phyloP scores from a whole-genome alignment of 768 basidiomycete genomes.

The Calocybe gangraenosa region DNA sequence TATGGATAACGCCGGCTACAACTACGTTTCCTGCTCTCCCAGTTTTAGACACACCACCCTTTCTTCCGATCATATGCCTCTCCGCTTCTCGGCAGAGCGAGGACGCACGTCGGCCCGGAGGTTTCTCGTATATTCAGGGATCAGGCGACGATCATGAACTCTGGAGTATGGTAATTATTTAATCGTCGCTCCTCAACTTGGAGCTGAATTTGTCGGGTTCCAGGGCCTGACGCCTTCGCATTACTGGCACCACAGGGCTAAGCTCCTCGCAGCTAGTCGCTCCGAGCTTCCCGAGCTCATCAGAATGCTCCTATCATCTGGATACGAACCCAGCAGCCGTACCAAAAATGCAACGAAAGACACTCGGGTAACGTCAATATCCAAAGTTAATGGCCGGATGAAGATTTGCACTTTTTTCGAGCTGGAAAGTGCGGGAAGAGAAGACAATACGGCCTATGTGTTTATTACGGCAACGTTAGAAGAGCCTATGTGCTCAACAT shows the following conservation, averaged over 20 bases:
- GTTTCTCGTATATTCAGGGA: slow-evolving; percentile 88
- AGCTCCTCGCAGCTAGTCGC: slow-evolving; percentile 28
- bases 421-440: not conserved
- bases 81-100: slow-evolving; percentile 76
- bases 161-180: slow-evolving; percentile 64
- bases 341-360: slow-evolving; percentile 30
- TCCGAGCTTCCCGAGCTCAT: slow-evolving; percentile 48
- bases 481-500: not conserved
- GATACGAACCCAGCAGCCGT: not conserved
- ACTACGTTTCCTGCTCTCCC: slow-evolving; percentile 39
- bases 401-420: slow-evolving; percentile 12
- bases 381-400: slow-evolving; percentile 11
- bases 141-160: slow-evolving; percentile 94
- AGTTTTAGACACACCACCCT: slow-evolving; percentile 25
- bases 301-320: slow-evolving; percentile 19
- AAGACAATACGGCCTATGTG: slow-evolving; percentile 7
- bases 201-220: not conserved
- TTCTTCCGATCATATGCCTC: slow-evolving; percentile 75
- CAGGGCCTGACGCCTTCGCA: slow-evolving; percentile 11
- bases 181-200: not conserved
- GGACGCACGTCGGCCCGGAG: slow-evolving; percentile 56
- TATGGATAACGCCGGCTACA: slow-evolving; percentile 84
- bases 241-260: slow-evolving; percentile 9
- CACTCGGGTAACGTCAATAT: slow-evolving; percentile 5
- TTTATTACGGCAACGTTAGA: slow-evolving; percentile 4